phyloP scores from a whole-genome alignment of 345 rosid species.

The Brassica incana region DNA sequence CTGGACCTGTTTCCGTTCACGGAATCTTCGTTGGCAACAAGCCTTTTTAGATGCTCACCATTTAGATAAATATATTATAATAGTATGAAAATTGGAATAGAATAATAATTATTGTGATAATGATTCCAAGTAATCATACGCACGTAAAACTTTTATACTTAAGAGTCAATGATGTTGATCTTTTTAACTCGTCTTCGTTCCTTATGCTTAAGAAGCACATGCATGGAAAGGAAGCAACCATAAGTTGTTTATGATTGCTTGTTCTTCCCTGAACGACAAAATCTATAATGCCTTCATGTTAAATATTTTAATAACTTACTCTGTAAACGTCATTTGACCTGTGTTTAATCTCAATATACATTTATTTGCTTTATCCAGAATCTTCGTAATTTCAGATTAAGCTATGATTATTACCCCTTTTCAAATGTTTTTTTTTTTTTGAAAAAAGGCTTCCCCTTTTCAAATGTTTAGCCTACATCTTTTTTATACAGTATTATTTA shows the following conservation, averaged over 20 bases:
- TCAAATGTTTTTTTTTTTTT: too few species aligned
- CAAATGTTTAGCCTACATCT: not conserved
- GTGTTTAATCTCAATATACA: not conserved
- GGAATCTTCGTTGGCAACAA: constrained; percentile 38
- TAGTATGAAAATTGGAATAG: not conserved
- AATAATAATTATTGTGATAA: constrained; percentile 1
- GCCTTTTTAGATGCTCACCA: constrained; percentile 5
- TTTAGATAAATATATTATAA: not conserved
- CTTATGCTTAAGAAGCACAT: constrained; percentile 26
- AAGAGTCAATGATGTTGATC: constrained; percentile 29
- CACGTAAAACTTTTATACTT: constrained; percentile 20
- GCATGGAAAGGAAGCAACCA: constrained; percentile 7
- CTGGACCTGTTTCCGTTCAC: constrained; percentile 16
- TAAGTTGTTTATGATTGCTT: constrained; percentile 16
- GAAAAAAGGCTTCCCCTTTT: not conserved
- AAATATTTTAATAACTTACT: not conserved
- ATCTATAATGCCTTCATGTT: not conserved
- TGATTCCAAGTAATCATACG: constrained; percentile 35
- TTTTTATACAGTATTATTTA: too few species aligned
- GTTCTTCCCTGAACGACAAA: not conserved
- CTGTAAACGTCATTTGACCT: not conserved
- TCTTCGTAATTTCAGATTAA: not conserved
- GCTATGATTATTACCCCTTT: not conserved
- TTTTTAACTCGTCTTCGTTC: constrained; percentile 9
- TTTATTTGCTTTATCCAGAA: not conserved